These are phyloP conservation scores for Sugiyamaella smithiae DNA, from an alignment of 805 yeast genomes.

Conservation along the genomic window DNA sequence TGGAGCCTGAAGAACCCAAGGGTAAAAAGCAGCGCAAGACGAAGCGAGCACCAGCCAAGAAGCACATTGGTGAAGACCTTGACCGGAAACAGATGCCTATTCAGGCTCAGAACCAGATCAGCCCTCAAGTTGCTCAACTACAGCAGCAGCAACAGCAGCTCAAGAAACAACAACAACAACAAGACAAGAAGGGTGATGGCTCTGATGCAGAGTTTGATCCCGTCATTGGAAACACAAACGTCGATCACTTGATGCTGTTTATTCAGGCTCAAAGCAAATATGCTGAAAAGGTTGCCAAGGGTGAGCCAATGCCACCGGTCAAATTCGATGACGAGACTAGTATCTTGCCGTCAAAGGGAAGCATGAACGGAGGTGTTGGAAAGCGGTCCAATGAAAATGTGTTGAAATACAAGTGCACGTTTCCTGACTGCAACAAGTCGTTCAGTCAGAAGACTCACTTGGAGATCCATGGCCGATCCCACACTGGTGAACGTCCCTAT, in stretches of 20 bases:
- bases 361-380: slow-evolving; percentile 77
- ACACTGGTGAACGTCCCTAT: slow-evolving; percentile 82
- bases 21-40: background rate
- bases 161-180: slow-evolving; percentile 8
- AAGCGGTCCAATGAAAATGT: slow-evolving; percentile 62
- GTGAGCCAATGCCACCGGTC: slow-evolving; percentile 49
- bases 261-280: slow-evolving; percentile 82
- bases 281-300: slow-evolving; percentile 61
- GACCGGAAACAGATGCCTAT: slow-evolving; percentile 14
- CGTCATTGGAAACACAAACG: slow-evolving; percentile 77
- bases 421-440: slow-evolving; percentile 61
- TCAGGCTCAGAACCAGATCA: slow-evolving; percentile 8
- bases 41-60: background rate
- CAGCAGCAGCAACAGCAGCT: slow-evolving; percentile 12
- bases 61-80: slow-evolving; percentile 1
- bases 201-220: slow-evolving; percentile 9
- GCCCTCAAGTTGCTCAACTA: slow-evolving; percentile 2
- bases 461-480: slow-evolving; percentile 85
- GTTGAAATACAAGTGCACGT: slow-evolving; percentile 32
- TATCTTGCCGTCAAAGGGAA: slow-evolving; percentile 39
- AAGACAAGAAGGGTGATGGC: background rate
- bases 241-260: slow-evolving; percentile 87
- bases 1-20: background rate
- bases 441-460: slow-evolving; percentile 90
- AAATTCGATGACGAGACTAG: slow-evolving; percentile 19